Evolutionary conservation across 2,329 filamentous ascomycete genomes (phyloP), one percentile per base, ranked within the genome.

Genomic region (Ascomycota sp.): DNA sequence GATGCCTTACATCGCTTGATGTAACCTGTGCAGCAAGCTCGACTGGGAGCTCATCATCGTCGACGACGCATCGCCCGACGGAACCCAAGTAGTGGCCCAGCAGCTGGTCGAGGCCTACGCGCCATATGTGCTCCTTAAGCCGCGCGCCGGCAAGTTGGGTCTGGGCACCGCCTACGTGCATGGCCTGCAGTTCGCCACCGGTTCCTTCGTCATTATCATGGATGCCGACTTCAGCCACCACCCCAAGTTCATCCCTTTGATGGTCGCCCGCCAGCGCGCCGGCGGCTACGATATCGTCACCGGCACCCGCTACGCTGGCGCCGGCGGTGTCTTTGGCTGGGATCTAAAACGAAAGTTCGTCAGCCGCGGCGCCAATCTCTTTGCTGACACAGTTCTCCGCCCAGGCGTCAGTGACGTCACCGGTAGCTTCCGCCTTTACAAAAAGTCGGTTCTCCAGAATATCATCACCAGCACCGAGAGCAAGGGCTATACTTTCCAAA

Each of bases 191-290:
- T 95, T 79, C 50, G 77, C 68, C 17, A 83, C 74, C 15, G 89
- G 89, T 45, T 94, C 91, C 67, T 95, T 74, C 49, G 81, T 98
- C 50, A 81, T 98, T 63, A 98, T 98, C 67, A 98, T 98, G 89
- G 89, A 98, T 62, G 89, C 91, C 56, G 89, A 98, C 59, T 98
- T 98, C 67, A 82, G 73, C 43, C 89, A 98, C 61, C 89, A 98
- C 64, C 89, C 89, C 49, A 98, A 95, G 60, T 98, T 95, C 69
- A 93, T 98, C 56, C 75, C 85, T 31, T 65, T 75, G 48, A 95
- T 98, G 82, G 81, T 98, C 45, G 67, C 66, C 35, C 68, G 74
- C 40, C 89, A 95, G 56, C 68, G 71, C 52, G 53, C 51, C 36
- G 75, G 63, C 39, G 72, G 82, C 61, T 92, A 82, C 60, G 89